Evolutionary conservation across 768 basidiomycete genomes (phyloP), one percentile per base, ranked within the genome.

Genomic region (Boletus edulis): DNA sequence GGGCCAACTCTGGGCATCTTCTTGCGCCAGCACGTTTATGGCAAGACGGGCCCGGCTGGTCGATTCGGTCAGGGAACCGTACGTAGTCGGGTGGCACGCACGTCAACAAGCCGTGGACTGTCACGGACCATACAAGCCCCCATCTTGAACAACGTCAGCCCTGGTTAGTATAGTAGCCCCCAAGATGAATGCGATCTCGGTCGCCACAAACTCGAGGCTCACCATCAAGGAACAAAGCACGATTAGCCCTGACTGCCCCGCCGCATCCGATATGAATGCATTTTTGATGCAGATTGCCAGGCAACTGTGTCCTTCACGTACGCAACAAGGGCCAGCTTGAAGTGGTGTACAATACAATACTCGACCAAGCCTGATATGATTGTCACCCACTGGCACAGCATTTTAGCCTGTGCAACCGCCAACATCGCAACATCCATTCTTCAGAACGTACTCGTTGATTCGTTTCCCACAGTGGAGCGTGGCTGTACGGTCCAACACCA

Each of bases 231-330:
- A 46, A 41, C 42, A 14, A 20, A 42, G 47, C 40, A 43, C 11
- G 12, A 35, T 13, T 13, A 5, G 34, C 34, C 34, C 34, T 35
- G 34, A 39, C 38, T 8, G 38, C 38, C 38, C 14, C 38, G 38
- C 34, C 34, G 34, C 34, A 12, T 14, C 34, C 34, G 34, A 35
- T 35, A 35, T 35, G 34, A 20, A 35, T 35, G 34, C 34, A 14
- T 45, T 38, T 55, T 49, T 67, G 65, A 67, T 67, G 58, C 31
- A 34, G 44, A 67, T 67, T 54, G 58, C 63, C 61, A 59, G 52
- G 66, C 63, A 67, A 68, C 65, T 22, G 31, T 11, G 14, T 22
- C 22, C 20, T 27, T 62, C 55, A 57, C 60, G 52, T 66, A 67
- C 55, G 40, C 42, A 37, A 37, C 46, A 61, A 62, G 48, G 52